A percentile compares a stretch with the other conserved stretches of the same genome.
These are phyloP conservation scores for Parvularia atlantis DNA, from an alignment of 78 protist species.

Conservation along the genomic window DNA sequence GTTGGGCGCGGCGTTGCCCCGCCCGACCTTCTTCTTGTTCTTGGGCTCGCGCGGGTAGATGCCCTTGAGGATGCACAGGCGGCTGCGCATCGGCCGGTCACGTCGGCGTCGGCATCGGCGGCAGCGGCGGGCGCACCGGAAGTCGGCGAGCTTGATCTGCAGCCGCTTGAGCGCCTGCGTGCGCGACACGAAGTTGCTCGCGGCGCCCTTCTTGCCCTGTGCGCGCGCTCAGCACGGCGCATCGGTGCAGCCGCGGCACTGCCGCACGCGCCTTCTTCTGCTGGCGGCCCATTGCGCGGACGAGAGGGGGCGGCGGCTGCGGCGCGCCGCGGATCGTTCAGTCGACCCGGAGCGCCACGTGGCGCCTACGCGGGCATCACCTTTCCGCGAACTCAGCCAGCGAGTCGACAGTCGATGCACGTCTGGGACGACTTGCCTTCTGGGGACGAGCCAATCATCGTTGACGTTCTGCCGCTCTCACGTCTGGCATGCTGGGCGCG, in stretches of 20 bases:
- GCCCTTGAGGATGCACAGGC: constrained; percentile 96
- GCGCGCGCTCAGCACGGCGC: no score
- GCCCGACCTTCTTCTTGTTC: constrained; percentile 66
- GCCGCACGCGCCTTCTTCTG: neutral
- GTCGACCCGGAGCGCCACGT: no score
- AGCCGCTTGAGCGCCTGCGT: constrained; percentile 61
- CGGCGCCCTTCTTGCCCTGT: constrained; percentile 5
- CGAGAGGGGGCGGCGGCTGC: no score
- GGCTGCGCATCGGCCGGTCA: constrained; percentile 16
- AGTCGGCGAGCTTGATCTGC: constrained; percentile 66
- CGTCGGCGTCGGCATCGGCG: neutral
- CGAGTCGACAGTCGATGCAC: no score
- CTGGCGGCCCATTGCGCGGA: neutral
- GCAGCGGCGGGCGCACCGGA: constrained; percentile 35
- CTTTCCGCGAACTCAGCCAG: no score
- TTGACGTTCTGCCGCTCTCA: no score
- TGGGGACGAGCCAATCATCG: no score
- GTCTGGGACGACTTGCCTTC: no score
- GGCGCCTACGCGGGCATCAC: no score
- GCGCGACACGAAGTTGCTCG: constrained; percentile 60
- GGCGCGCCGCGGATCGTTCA: no score
- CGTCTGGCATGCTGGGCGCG: no score
- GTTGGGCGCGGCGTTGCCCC: neutral
- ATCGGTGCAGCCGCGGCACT: no score
- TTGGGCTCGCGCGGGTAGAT: constrained; percentile 91